Conservation (phyloP, 805 yeast species). For the Teunomyces gatunensis region DNA sequence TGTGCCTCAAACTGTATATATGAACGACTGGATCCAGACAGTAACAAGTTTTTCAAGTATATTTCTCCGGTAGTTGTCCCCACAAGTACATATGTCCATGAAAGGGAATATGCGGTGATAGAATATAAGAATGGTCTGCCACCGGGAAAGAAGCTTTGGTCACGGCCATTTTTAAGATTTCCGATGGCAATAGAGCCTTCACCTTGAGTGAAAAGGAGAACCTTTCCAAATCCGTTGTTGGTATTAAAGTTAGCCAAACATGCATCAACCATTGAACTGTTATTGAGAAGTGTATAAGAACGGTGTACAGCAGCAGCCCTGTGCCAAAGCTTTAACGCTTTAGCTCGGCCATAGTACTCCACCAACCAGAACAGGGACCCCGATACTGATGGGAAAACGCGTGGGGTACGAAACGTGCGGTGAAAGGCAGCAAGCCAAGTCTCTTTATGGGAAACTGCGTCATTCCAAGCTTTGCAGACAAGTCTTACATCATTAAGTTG, state of each 20-base stretch:
- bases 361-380: constrained; percentile 45
- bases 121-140: constrained; percentile 17
- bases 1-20: constrained; percentile 15
- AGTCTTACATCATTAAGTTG: constrained; percentile 39
- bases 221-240: constrained; percentile 18
- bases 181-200: constrained; percentile 31
- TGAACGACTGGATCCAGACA: constrained; percentile 23
- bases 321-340: constrained; percentile 37
- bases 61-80: constrained; percentile 29
- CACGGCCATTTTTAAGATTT: constrained; percentile 32
- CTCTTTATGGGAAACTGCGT: constrained; percentile 40
- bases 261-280: constrained; percentile 21
- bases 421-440: constrained; percentile 50
- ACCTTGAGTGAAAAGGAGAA: constrained; percentile 27
- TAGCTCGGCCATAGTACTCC: constrained; percentile 44
- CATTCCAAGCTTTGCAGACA: constrained; percentile 51
- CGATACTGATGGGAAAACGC: constrained; percentile 43
- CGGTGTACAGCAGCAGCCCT: constrained; percentile 29
- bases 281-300: constrained; percentile 28
- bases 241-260: constrained; percentile 24
- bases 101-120: constrained; percentile 20
- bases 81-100: constrained; percentile 32
- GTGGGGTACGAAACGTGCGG: constrained; percentile 33
- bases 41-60: constrained; percentile 29
- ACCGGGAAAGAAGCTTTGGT: constrained; percentile 38